These are phyloP conservation scores for Chalaropsis ovoidea DNA, from an alignment of 2,329 filamentous ascomycete genomes.

Conservation along the genomic window DNA sequence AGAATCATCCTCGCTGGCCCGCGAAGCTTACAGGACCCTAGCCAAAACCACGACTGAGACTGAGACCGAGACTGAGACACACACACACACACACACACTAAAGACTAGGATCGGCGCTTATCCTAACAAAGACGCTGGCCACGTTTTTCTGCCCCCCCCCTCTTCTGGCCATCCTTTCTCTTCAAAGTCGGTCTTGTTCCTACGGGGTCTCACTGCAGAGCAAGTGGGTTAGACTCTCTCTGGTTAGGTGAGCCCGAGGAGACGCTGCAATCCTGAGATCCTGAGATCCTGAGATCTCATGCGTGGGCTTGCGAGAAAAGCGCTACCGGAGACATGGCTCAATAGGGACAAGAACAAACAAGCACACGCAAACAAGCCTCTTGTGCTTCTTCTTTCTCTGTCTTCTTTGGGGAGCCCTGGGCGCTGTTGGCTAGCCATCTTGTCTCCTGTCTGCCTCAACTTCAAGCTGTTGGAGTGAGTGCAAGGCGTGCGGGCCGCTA, in stretches of 20 bases:
- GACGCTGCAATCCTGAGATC: background rate
- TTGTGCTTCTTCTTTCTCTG: background rate
- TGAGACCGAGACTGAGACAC: background rate
- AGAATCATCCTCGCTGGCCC: background rate
- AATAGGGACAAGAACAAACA: constrained; percentile 11
- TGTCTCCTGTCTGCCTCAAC: too few species aligned
- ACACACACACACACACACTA: background rate
- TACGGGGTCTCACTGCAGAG: background rate
- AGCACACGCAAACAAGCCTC: background rate
- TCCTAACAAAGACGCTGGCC: constrained; percentile 7
- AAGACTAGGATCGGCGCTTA: background rate
- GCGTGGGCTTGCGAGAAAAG: background rate
- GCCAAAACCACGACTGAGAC: constrained; percentile 9
- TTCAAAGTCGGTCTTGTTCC: background rate
- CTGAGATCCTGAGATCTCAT: background rate
- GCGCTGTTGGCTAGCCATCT: too few species aligned
- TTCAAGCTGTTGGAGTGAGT: background rate
- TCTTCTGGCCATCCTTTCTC: background rate
- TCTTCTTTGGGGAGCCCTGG: background rate
- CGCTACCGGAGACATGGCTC: constrained; percentile 8
- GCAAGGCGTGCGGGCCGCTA: background rate
- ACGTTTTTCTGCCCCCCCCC: background rate
- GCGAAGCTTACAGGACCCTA: constrained; percentile 3
- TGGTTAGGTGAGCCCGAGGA: background rate
- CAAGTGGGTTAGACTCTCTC: background rate